These are phyloP conservation scores for Camellia granthamiana DNA, from an alignment of 148 eudicot species.

Conservation along the genomic window DNA sequence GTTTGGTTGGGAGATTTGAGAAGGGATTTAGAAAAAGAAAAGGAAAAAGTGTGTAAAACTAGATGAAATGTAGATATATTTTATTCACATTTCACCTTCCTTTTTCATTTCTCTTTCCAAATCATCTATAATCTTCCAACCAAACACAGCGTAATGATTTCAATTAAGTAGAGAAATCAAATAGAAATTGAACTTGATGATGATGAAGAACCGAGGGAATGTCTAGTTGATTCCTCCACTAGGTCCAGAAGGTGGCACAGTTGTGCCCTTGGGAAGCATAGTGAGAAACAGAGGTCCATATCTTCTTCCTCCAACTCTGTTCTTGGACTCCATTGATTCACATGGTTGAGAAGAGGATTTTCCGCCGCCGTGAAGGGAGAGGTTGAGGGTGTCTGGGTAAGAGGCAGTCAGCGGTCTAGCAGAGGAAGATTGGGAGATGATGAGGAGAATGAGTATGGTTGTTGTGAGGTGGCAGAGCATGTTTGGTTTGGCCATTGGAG, in stretches of 20 bases:
- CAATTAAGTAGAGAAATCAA: too few species aligned
- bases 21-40: too few species aligned
- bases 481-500: slow-evolving; percentile 18
- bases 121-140: rapidly evolving
- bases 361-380: background rate
- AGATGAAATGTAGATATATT: too few species aligned
- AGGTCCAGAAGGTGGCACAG: slow-evolving; percentile 17
- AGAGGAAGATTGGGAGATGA: slow-evolving; percentile 12
- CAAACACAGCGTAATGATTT: too few species aligned
- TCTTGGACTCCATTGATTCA: background rate
- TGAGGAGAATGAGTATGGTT: slow-evolving; percentile 9
- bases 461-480: background rate
- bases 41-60: too few species aligned
- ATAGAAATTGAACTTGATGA: too few species aligned
- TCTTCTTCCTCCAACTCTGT: background rate
- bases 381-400: background rate
- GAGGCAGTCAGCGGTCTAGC: slow-evolving; percentile 17
- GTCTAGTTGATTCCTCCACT: slow-evolving; percentile 15
- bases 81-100: too few species aligned
- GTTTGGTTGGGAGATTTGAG: too few species aligned
- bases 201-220: too few species aligned
- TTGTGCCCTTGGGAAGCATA: slow-evolving; percentile 20
- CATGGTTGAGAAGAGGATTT: background rate
- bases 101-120: too few species aligned
- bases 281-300: slow-evolving; percentile 13